A percentile compares a stretch with the other conserved stretches of the same genome.
phyloP scores from a whole-genome alignment of 805 yeast species.

The Hanseniaspora osmophila region DNA sequence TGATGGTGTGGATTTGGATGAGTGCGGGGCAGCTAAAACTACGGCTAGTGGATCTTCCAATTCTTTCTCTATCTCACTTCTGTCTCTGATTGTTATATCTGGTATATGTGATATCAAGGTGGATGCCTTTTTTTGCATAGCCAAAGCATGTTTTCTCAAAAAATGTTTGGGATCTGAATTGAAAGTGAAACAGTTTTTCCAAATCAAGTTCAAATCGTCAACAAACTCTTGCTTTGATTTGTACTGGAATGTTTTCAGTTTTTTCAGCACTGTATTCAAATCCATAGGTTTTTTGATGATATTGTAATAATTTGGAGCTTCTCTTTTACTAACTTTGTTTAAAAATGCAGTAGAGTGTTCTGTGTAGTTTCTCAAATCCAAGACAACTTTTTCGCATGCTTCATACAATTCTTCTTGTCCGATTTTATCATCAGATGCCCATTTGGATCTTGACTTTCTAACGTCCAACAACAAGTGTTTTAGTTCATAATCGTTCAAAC shows the following conservation, averaged over 20 bases:
- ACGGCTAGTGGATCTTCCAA: slow-evolving; percentile 30
- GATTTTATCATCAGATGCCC: slow-evolving; percentile 90
- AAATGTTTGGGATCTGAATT: slow-evolving; percentile 93
- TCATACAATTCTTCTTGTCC: slow-evolving; percentile 98
- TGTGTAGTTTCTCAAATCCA: slow-evolving; percentile 79
- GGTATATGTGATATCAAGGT: slow-evolving; percentile 76
- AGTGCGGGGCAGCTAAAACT: slow-evolving; percentile 10
- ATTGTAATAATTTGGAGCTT: slow-evolving; percentile 91
- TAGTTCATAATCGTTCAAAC: slow-evolving; percentile 68
- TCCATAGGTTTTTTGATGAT: slow-evolving; percentile 94
- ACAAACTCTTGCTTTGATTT: slow-evolving; percentile 78
- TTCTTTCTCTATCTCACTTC: slow-evolving; percentile 59
- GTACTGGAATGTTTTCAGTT: slow-evolving; percentile 70
- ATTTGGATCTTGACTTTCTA: slow-evolving; percentile 85
- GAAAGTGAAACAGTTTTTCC: slow-evolving; percentile 87
- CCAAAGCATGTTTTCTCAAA: slow-evolving; percentile 78
- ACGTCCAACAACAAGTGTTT: slow-evolving; percentile 82
- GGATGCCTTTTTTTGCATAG: slow-evolving; percentile 84
- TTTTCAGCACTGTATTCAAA: slow-evolving; percentile 82
- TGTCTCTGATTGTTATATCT: slow-evolving; percentile 61
- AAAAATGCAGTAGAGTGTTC: slow-evolving; percentile 94
- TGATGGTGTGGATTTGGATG: too few species aligned
- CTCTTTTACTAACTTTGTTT: slow-evolving; percentile 91
- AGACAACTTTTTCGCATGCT: slow-evolving; percentile 89
- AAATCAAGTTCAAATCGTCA: slow-evolving; percentile 87